Conservation (phyloP, 108 stramenopile species). For the Stephanodiscus minutulus region DNA sequence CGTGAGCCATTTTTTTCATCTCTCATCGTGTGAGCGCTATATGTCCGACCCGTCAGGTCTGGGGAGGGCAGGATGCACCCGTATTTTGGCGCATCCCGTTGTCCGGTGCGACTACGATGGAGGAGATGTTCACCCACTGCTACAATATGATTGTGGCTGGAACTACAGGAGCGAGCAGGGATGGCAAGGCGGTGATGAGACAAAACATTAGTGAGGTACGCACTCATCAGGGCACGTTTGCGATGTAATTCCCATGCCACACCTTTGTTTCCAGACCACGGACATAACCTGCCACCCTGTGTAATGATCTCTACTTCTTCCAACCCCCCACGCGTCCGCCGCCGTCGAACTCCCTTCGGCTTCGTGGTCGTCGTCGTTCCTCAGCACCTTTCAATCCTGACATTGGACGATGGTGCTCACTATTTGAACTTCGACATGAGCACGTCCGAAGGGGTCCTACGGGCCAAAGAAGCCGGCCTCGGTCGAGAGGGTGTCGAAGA, state of each 20-base stretch:
- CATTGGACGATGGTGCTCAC: conserved; percentile 18
- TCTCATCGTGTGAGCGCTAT: no score
- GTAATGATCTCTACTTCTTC: not conserved
- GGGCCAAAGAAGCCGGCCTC: conserved; percentile 10
- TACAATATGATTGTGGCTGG: conserved; percentile 30
- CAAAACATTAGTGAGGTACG: conserved; percentile 22
- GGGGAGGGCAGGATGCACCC: conserved; percentile 23
- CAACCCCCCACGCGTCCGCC: no score
- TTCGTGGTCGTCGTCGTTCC: no score
- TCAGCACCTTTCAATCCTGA: conserved; percentile 16
- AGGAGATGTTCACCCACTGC: conserved; percentile 34
- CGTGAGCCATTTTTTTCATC: no score
- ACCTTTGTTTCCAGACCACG: not conserved
- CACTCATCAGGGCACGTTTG: no score
- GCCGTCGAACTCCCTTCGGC: no score
- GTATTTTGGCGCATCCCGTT: conserved; percentile 31
- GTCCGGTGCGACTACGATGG: conserved; percentile 27
- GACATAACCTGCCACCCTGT: not conserved
- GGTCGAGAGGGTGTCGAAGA: conserved; percentile 20
- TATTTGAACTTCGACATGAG: conserved; percentile 27
- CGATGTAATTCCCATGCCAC: not conserved
- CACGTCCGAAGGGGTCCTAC: conserved; percentile 10
- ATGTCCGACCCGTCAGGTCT: not conserved
- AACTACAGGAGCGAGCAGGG: conserved; percentile 10
- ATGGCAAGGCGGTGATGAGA: conserved; percentile 20